Conservation (phyloP, 495 filamentous ascomycete genomes). For the Clohesyomyces aquaticus region DNA sequence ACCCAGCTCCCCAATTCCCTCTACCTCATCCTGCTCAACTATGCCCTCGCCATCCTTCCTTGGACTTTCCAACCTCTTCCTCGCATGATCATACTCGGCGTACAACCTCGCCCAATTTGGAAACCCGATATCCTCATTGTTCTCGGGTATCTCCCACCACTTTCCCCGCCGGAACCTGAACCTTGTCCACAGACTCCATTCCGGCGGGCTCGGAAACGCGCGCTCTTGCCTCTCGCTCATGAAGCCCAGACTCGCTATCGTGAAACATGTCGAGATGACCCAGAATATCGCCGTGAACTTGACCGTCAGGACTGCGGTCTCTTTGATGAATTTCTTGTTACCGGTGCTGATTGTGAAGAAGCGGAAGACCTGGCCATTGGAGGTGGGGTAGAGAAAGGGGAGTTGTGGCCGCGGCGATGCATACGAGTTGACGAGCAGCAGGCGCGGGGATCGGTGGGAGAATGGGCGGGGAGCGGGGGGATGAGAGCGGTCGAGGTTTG, state of each 20-base stretch:
- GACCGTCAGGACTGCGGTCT: slow-evolving; percentile 62
- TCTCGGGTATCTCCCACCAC: slow-evolving; percentile 55
- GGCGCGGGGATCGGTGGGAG: slow-evolving; percentile 38
- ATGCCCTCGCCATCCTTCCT: slow-evolving; percentile 69
- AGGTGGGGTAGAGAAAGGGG: slow-evolving; percentile 70
- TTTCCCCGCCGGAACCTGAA: slow-evolving; percentile 35
- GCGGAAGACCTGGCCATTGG: slow-evolving; percentile 61
- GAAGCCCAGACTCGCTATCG: slow-evolving; percentile 60
- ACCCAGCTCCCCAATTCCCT: slow-evolving; percentile 59
- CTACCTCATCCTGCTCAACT: slow-evolving; percentile 55
- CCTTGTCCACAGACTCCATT: slow-evolving; percentile 64
- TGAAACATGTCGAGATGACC: slow-evolving; percentile 56
- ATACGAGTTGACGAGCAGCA: slow-evolving; percentile 56
- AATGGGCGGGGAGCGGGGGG: slow-evolving; percentile 33
- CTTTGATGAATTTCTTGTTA: slow-evolving; percentile 66
- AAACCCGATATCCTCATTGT: slow-evolving; percentile 49
- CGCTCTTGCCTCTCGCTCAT: slow-evolving; percentile 73
- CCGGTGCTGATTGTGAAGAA: slow-evolving; percentile 70
- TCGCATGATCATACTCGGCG: slow-evolving; percentile 55
- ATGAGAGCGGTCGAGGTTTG: slow-evolving; percentile 7
- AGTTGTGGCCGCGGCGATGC: slow-evolving; percentile 69
- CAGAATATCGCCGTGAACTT: slow-evolving; percentile 64
- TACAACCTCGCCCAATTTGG: slow-evolving; percentile 69
- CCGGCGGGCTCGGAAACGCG: slow-evolving; percentile 69
- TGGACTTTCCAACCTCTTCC: slow-evolving; percentile 57